Evolutionary conservation across 495 filamentous ascomycete genomes (phyloP).

Genomic region (Penicillium cataractarum): DNA sequence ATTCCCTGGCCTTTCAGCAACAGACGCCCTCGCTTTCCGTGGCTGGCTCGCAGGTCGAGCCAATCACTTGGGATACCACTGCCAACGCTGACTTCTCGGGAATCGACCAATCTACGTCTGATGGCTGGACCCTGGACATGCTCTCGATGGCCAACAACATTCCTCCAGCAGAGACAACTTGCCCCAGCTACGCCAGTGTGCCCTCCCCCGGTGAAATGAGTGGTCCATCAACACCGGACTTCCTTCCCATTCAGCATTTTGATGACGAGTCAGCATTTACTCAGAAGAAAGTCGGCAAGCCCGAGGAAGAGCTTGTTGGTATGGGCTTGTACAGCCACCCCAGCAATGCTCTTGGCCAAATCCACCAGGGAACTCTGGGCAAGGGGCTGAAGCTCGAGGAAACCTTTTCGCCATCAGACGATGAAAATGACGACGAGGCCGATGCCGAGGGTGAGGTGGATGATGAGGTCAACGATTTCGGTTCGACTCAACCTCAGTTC

Average conservation of each 20-base stretch:
- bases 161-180: slow-evolving; percentile 35
- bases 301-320: slow-evolving; percentile 74
- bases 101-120: slow-evolving; percentile 32
- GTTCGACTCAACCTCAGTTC: slow-evolving; percentile 18
- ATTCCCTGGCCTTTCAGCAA: slow-evolving; percentile 44
- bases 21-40: slow-evolving; percentile 41
- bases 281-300: slow-evolving; percentile 37
- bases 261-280: slow-evolving; percentile 28
- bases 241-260: slow-evolving; percentile 53
- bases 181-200: slow-evolving; percentile 44
- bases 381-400: slow-evolving; percentile 85
- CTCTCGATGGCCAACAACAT: slow-evolving; percentile 43
- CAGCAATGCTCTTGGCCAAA: slow-evolving; percentile 52
- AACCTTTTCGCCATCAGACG: slow-evolving; percentile 75
- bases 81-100: slow-evolving; percentile 22
- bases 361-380: slow-evolving; percentile 52
- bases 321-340: slow-evolving; percentile 82
- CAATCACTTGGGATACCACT: slow-evolving; percentile 34
- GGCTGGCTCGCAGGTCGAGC: slow-evolving; percentile 46
- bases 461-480: slow-evolving; percentile 34
- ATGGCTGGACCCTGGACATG: slow-evolving; percentile 47
- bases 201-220: slow-evolving; percentile 44
- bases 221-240: slow-evolving; percentile 65
- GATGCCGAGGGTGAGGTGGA: slow-evolving; percentile 31
- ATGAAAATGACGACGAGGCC: slow-evolving; percentile 60